phyloP scores from a whole-genome alignment of 495 filamentous ascomycete genomes.

The Penicillium antarcticum region DNA sequence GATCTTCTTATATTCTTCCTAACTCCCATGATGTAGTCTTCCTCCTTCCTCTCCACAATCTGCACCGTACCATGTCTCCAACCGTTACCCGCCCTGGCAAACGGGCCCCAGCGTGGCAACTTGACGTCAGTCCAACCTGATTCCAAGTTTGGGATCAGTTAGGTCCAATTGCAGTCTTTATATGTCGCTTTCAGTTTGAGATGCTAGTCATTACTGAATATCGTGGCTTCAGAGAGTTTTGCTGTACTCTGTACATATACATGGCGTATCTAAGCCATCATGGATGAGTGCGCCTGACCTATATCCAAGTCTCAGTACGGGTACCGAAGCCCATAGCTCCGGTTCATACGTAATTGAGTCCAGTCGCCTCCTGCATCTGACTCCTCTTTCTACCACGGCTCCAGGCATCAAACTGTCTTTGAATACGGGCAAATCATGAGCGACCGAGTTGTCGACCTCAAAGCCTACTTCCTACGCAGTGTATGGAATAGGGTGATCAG shows the following conservation, averaged over 20 bases:
- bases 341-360: too few relatives aligned
- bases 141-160: slow-evolving; percentile 1
- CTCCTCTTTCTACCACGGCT: neutral
- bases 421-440: too few relatives aligned
- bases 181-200: neutral
- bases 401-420: neutral
- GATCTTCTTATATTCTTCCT: neutral
- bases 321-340: too few relatives aligned
- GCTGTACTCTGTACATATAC: too few relatives aligned
- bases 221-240: neutral
- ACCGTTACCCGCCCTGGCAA: neutral
- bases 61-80: slow-evolving; percentile 3
- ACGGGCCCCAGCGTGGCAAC: slow-evolving; percentile 18
- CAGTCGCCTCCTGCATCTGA: too few relatives aligned
- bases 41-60: slow-evolving; percentile 4
- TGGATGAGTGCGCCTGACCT: too few relatives aligned
- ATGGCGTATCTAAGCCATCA: too few relatives aligned
- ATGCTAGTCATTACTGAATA: neutral
- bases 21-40: neutral
- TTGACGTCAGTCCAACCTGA: slow-evolving; percentile 24
- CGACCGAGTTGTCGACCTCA: too few relatives aligned
- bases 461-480: too few relatives aligned
- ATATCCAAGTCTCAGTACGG: too few relatives aligned
- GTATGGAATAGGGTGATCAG: too few relatives aligned
- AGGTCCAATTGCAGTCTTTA: neutral